Evolutionary conservation across 768 basidiomycete species (phyloP).

Genomic region (Chalciporus pseudorubinellus): DNA sequence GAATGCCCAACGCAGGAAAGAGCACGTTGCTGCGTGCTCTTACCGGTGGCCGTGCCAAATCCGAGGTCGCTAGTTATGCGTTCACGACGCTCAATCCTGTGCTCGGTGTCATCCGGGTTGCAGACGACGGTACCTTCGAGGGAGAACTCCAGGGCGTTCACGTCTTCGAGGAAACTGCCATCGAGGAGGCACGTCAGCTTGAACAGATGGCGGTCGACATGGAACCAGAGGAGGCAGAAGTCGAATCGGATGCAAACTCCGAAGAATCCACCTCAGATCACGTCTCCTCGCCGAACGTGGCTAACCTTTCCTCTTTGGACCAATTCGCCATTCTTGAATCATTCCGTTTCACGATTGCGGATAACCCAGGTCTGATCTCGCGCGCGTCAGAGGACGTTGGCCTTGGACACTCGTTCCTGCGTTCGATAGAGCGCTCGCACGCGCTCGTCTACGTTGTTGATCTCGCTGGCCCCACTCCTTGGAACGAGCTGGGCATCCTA

Average conservation of each 20-base stretch:
- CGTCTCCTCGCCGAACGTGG: background rate
- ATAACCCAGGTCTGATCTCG: constrained; percentile 92
- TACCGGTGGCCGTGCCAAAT: constrained; percentile 80
- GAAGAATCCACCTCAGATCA: constrained; percentile 1
- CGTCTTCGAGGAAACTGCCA: constrained; percentile 65
- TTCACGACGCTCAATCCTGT: constrained; percentile 97
- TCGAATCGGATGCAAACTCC: background rate
- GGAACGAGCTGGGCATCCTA: constrained; percentile 71
- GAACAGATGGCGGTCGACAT: constrained; percentile 45
- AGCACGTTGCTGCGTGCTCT: constrained; percentile 89
- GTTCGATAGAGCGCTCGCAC: constrained; percentile 88
- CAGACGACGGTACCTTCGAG: constrained; percentile 73
- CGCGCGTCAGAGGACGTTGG: constrained; percentile 87
- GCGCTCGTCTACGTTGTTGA: constrained; percentile 94
- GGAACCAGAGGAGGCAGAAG: background rate
- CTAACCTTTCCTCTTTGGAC: constrained; percentile 28
- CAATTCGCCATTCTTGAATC: constrained; percentile 63
- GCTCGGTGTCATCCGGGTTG: constrained; percentile 84
- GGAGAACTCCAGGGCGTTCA: constrained; percentile 49
- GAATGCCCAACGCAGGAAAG: constrained; percentile 93
- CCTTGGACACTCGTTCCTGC: constrained; percentile 89
- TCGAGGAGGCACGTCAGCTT: constrained; percentile 47
- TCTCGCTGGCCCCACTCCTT: constrained; percentile 68
- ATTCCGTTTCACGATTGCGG: constrained; percentile 92
- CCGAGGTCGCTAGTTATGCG: constrained; percentile 84